A percentile compares a stretch with the other conserved stretches of the same genome.
These are phyloP conservation scores for Avena sativa DNA, from an alignment of 176 grass and related monocot genomes.

Conservation along the genomic window DNA sequence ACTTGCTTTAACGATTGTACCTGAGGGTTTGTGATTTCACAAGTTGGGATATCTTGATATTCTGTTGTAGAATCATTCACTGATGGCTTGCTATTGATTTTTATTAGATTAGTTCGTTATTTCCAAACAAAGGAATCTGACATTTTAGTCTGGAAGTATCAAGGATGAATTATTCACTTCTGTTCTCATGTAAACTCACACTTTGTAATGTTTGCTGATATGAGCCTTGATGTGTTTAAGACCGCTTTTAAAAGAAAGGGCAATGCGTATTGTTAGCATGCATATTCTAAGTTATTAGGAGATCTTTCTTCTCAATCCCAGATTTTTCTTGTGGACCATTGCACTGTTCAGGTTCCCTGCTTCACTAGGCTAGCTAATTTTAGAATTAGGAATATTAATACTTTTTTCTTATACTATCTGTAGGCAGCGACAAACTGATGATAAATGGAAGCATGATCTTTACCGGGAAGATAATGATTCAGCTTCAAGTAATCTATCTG, in stretches of 20 bases:
- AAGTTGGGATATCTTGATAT: not conserved
- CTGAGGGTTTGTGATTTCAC: not conserved
- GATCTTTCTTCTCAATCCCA: conserved; percentile 3
- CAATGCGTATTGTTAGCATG: not conserved
- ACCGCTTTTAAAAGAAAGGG: not conserved
- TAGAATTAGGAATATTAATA: conserved; percentile 13
- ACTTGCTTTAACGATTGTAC: conserved; percentile 22
- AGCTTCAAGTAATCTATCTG: conserved; percentile 61
- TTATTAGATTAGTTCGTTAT: not conserved
- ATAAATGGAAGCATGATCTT: conserved; percentile 98
- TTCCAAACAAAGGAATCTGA: not conserved
- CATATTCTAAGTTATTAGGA: not conserved
- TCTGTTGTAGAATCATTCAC: not conserved
- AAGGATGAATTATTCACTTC: not conserved
- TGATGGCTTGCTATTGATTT: not conserved
- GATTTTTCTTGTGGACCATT: not conserved
- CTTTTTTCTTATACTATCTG: conserved; percentile 27
- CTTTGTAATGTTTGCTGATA: not conserved
- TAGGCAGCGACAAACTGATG: conserved; percentile 92
- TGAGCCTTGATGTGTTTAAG: conserved; percentile 9
- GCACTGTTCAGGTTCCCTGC: not conserved
- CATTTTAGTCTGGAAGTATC: conserved; percentile 12
- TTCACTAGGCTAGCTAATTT: conserved; percentile 26
- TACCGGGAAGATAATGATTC: conserved; percentile 63
- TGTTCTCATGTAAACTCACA: not conserved